Conservation (phyloP, 352 stramenopile species). For the Globisporangium nagaii region DNA sequence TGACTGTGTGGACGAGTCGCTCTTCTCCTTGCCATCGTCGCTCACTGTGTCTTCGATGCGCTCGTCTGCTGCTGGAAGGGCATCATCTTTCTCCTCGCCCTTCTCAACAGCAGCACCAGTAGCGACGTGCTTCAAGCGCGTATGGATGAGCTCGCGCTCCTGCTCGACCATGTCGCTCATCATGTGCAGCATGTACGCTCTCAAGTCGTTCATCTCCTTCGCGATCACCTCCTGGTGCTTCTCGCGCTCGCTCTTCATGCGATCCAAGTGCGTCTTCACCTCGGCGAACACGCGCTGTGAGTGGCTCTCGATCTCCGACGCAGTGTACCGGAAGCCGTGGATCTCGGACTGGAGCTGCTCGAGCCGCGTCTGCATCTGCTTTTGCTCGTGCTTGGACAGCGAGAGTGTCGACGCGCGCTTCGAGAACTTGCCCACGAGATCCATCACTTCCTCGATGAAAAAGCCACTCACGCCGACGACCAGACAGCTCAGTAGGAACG, state of each 20-base stretch:
- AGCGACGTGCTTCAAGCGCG: slow-evolving; percentile 23
- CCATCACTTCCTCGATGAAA: slow-evolving; percentile 49
- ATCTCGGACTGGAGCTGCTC: slow-evolving; percentile 49
- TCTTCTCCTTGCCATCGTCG: neutral
- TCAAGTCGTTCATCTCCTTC: slow-evolving; percentile 60
- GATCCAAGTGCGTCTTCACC: slow-evolving; percentile 33
- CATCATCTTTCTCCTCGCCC: neutral
- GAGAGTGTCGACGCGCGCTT: slow-evolving; percentile 17
- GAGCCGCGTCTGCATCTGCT: slow-evolving; percentile 41
- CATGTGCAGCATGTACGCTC: slow-evolving; percentile 35
- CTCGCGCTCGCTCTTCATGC: slow-evolving; percentile 44
- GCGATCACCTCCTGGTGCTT: slow-evolving; percentile 55
- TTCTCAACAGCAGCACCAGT: slow-evolving; percentile 8
- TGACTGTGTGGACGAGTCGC: neutral
- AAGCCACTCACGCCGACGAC: slow-evolving; percentile 41
- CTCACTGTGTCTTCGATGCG: neutral
- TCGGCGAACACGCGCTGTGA: slow-evolving; percentile 53
- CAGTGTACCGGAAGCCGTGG: slow-evolving; percentile 34
- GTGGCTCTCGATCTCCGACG: slow-evolving; percentile 45
- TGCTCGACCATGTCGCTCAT: slow-evolving; percentile 54
- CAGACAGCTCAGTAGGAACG: slow-evolving; percentile 32
- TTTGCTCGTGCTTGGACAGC: slow-evolving; percentile 29
- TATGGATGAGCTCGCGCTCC: slow-evolving; percentile 43
- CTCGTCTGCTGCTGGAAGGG: neutral
- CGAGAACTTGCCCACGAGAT: slow-evolving; percentile 22